Evolutionary conservation across 805 yeast genomes (phyloP).

Genomic region (Hanseniaspora lachancei): DNA sequence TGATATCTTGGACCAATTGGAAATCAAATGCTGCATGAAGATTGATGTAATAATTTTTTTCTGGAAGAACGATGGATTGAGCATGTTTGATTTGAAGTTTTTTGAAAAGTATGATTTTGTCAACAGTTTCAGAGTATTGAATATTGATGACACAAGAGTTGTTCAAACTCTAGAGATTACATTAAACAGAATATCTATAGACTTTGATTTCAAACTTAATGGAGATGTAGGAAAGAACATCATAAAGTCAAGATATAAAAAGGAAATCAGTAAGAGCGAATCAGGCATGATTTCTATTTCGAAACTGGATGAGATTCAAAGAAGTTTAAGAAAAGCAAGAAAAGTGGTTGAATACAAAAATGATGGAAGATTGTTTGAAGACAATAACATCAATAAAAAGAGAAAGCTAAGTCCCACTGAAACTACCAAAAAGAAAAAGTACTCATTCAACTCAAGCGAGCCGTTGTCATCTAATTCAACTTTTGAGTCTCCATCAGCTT

Average conservation of each 20-base stretch:
- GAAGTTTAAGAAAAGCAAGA: constrained; percentile 15
- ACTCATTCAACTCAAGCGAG: not conserved
- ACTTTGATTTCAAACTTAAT: constrained; percentile 22
- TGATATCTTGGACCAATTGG: constrained; percentile 26
- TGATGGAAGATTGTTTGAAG: constrained; percentile 7
- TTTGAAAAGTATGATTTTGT: constrained; percentile 20
- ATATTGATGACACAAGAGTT: constrained; percentile 23
- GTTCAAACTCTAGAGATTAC: constrained; percentile 24
- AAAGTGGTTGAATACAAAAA: constrained; percentile 14
- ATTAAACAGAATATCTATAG: constrained; percentile 21
- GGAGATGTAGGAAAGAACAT: constrained; percentile 22
- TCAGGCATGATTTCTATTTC: constrained; percentile 22
- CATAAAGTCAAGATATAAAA: constrained; percentile 17
- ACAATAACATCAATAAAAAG: constrained; percentile 20
- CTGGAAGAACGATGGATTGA: constrained; percentile 31
- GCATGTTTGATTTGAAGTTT: constrained; percentile 15
- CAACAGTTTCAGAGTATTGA: constrained; percentile 22
- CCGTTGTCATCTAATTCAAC: constrained; percentile 6
- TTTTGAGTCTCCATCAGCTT: constrained; percentile 4
- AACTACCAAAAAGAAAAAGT: constrained; percentile 5
- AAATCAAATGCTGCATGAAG: constrained; percentile 19
- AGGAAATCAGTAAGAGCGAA: constrained; percentile 15
- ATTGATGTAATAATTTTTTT: constrained; percentile 25
- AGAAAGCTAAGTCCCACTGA: constrained; percentile 19
- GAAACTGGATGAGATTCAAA: constrained; percentile 14